Conservation (phyloP, 1,284 basidiomycete genomes). For the Macrocystidia cucumis region DNA sequence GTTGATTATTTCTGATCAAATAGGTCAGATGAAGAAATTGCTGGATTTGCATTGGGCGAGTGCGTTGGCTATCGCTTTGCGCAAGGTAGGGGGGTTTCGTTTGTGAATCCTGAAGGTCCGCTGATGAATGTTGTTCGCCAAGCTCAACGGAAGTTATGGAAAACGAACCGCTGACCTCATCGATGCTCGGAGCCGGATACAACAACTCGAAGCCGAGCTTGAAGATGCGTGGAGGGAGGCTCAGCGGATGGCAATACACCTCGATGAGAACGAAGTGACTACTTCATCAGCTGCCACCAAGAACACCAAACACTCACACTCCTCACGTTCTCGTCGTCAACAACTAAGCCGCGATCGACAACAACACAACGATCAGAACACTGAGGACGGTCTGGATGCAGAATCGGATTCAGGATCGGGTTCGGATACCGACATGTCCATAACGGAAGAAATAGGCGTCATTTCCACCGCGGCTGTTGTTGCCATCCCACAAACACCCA, state of each 20-base stretch:
- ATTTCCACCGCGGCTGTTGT: constrained; percentile 37
- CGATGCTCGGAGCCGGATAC: constrained; percentile 36
- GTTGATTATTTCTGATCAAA: constrained; percentile 49
- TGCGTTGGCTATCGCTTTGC: constrained; percentile 65
- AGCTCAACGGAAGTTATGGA: constrained; percentile 65
- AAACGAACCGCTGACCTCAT: constrained; percentile 51
- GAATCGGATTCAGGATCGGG: too few relatives aligned
- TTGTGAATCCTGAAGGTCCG: constrained; percentile 1
- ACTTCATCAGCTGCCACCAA: too few relatives aligned
- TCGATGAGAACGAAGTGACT: constrained; percentile 52
- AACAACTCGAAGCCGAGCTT: constrained; percentile 58
- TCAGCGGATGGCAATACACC: constrained; percentile 59
- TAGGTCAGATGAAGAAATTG: constrained; percentile 50
- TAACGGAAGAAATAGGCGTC: too few relatives aligned
- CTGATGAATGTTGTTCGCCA: constrained; percentile 1
- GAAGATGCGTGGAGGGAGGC: constrained; percentile 77
- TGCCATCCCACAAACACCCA: constrained; percentile 23
- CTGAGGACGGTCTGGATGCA: too few relatives aligned
- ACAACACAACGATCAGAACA: too few relatives aligned
- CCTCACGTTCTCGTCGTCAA: too few relatives aligned
- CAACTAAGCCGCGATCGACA: too few relatives aligned
- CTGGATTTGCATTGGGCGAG: constrained; percentile 63
- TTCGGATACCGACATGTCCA: constrained; percentile 19
- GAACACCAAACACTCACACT: too few relatives aligned
- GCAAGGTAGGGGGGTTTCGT: constrained; percentile 38